A percentile compares a stretch with the other conserved stretches of the same genome.
Evolutionary conservation across 345 rosid genomes (phyloP).

Genomic region (Arabis hirsuta): DNA sequence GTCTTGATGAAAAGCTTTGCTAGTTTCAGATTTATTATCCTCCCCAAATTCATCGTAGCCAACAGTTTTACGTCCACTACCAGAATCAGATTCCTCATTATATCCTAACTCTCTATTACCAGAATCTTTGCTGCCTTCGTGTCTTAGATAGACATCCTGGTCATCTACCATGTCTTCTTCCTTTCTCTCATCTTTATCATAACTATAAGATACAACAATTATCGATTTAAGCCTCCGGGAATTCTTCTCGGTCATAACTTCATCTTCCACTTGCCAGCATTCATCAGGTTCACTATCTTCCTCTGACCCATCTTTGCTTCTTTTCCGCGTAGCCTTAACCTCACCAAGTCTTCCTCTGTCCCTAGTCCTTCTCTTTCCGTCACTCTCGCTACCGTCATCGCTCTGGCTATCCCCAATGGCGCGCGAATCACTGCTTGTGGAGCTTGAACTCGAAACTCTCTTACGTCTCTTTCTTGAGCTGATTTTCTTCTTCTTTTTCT

Average conservation of each 20-base stretch:
- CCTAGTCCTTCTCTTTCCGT: slow-evolving; percentile 46
- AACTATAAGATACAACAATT: slow-evolving; percentile 45
- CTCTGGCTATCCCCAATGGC: slow-evolving; percentile 10
- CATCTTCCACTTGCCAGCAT: slow-evolving; percentile 45
- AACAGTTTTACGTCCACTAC: slow-evolving; percentile 29
- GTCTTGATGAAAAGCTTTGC: slow-evolving; percentile 34
- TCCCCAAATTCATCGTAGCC: slow-evolving; percentile 35
- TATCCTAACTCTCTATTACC: too few species aligned
- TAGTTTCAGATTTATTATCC: slow-evolving; percentile 32
- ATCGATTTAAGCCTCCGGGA: slow-evolving; percentile 64
- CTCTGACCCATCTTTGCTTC: slow-evolving; percentile 45
- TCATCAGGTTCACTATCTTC: slow-evolving; percentile 39
- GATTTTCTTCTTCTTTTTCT: slow-evolving; percentile 46
- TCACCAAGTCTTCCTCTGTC: slow-evolving; percentile 37
- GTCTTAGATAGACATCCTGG: slow-evolving; percentile 41
- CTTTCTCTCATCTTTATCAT: slow-evolving; percentile 49
- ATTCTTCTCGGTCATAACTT: slow-evolving; percentile 41
- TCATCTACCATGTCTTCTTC: slow-evolving; percentile 54
- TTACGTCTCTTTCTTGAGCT: slow-evolving; percentile 47
- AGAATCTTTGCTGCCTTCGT: too few species aligned
- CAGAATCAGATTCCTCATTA: not conserved
- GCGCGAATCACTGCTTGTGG: slow-evolving; percentile 38
- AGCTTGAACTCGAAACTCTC: slow-evolving; percentile 55
- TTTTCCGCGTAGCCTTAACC: slow-evolving; percentile 34
- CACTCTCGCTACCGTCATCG: slow-evolving; percentile 49